Conservation (phyloP, 2,329 filamentous ascomycete genomes). For the Furcasterigmium furcatum region DNA sequence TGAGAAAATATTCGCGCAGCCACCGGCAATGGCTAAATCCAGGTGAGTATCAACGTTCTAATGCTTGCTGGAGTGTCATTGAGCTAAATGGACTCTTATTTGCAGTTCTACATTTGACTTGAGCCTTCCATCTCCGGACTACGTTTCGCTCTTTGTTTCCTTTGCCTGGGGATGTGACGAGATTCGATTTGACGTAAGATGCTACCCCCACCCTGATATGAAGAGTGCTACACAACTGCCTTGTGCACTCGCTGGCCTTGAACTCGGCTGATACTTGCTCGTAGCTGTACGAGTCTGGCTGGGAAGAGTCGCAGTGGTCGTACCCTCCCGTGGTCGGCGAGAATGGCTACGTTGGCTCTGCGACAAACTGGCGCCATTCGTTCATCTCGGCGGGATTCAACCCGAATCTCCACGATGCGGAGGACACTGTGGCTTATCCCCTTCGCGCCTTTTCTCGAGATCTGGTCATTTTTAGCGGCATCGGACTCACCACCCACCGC, state of each 20-base stretch:
- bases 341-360: conserved; percentile 5
- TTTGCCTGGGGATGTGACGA: conserved; percentile 15
- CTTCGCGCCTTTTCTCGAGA: neutral
- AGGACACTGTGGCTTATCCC: neutral
- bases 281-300: conserved; percentile 4
- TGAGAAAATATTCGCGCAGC: neutral
- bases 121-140: conserved; percentile 39
- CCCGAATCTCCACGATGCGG: no score
- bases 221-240: neutral
- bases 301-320: neutral
- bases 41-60: no score
- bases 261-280: neutral
- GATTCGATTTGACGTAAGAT: conserved; percentile 2
- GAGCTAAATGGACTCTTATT: neutral
- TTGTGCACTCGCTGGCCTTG: no score
- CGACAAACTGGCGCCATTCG: conserved; percentile 3
- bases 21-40: neutral
- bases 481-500: no score
- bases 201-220: no score
- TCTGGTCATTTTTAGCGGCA: no score
- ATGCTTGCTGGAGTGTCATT: no score
- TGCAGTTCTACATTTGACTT: conserved; percentile 46
- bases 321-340: conserved; percentile 6
- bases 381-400: no score
- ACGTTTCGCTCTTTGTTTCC: conserved; percentile 10